Conservation (phyloP, 306 rosid species). For the Vigna unguiculata region DNA sequence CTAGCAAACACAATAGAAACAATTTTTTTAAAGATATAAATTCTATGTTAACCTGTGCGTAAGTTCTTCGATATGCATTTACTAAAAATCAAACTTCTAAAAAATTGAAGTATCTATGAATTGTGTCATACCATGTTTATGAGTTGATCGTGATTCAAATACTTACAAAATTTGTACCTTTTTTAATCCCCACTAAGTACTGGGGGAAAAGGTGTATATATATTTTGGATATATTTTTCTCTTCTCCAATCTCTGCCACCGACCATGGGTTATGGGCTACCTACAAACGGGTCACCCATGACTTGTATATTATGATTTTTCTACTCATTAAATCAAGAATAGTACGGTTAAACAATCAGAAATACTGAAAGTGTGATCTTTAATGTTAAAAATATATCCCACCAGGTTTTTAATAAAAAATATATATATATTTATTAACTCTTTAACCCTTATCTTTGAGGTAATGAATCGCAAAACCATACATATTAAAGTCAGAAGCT, state of each 20-base stretch:
- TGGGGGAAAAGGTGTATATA: too few relatives aligned
- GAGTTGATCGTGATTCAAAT: not conserved
- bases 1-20: too few relatives aligned
- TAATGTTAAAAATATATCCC: not conserved
- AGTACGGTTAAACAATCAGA: not conserved
- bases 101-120: not conserved
- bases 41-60: too few relatives aligned
- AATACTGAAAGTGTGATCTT: not conserved
- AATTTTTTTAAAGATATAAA: too few relatives aligned
- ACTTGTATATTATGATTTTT: not conserved
- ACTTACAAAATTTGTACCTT: not conserved
- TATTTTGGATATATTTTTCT: not conserved
- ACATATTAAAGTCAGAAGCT: too few relatives aligned
- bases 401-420: too few relatives aligned
- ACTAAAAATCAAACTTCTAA: not conserved
- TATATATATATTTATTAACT: too few relatives aligned
- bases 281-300: not conserved
- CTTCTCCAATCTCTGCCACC: constrained; percentile 13
- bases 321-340: not conserved
- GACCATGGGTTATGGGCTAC: not conserved
- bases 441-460: too few relatives aligned
- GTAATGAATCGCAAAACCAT: too few relatives aligned
- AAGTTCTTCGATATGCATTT: too few relatives aligned
- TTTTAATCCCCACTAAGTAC: constrained; percentile 19
- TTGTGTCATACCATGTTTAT: too few relatives aligned